These are phyloP conservation scores for Fusarium denticulatum DNA, from an alignment of 2,329 filamentous ascomycete species.

Conservation along the genomic window DNA sequence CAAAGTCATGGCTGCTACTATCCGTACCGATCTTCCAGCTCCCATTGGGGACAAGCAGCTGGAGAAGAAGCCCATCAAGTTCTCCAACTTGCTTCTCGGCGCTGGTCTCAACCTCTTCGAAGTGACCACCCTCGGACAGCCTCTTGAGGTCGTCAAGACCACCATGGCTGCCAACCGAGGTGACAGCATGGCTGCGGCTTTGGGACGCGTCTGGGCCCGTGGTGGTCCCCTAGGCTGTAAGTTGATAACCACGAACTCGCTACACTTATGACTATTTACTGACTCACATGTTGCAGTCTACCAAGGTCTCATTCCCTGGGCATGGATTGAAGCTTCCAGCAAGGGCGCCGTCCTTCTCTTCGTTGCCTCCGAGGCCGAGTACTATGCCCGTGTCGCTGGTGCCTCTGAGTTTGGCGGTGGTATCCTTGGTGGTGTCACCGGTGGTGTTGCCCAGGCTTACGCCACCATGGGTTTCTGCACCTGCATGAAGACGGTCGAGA, in stretches of 20 bases:
- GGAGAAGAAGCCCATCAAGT: conserved; percentile 99
- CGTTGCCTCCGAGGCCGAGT: conserved; percentile 98
- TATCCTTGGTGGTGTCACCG: conserved; percentile 90
- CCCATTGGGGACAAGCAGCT: conserved; percentile 63
- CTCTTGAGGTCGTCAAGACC: conserved; percentile 98
- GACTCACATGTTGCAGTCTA: conserved; percentile 75
- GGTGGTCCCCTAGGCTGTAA: conserved; percentile 94
- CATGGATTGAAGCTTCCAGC: conserved; percentile 99
- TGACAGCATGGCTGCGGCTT: conserved; percentile 84
- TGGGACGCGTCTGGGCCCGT: conserved; percentile 90
- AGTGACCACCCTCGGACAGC: conserved; percentile 75
- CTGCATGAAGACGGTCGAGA: conserved; percentile 99
- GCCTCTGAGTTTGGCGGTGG: conserved; percentile 88
- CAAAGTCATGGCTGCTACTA: conserved; percentile 72
- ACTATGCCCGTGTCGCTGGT: conserved; percentile 84
- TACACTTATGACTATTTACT: conserved; percentile 23
- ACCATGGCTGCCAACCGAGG: conserved; percentile 98
- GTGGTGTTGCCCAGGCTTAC: conserved; percentile 97
- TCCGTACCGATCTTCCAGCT: conserved; percentile 63
- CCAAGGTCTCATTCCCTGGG: conserved; percentile 99
- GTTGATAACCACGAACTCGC: conserved; percentile 53
- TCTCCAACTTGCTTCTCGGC: conserved; percentile 96
- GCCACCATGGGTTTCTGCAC: conserved; percentile 99
- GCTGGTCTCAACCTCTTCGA: conserved; percentile 97
- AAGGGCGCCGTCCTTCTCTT: conserved; percentile 99